Percentiles rank a stretch among this genome's conserved stretches.
Conservation (phyloP, 73 alveolate genomes). For the Tetrahymena malaccensis region DNA sequence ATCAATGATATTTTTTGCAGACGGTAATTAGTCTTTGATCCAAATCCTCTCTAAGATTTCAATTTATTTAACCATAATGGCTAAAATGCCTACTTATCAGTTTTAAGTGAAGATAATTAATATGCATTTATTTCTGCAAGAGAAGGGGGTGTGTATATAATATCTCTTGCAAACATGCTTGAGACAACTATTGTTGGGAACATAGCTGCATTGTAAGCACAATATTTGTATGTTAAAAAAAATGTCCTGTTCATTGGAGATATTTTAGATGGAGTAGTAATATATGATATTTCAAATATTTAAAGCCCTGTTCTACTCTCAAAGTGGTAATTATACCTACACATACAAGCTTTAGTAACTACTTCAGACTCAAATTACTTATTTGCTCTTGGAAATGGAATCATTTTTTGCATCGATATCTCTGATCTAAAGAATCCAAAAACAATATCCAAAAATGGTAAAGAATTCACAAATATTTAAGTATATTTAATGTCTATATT, state of each 20-base stretch:
- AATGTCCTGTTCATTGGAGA: neutral
- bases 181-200: neutral
- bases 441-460: neutral
- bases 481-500: too few relatives aligned
- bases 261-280: neutral
- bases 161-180: neutral
- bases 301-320: neutral
- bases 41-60: neutral
- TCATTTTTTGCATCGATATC: neutral
- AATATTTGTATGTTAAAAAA: neutral
- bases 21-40: neutral
- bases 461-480: too few relatives aligned
- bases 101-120: neutral
- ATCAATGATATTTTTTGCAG: neutral
- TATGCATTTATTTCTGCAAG: neutral
- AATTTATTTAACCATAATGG: neutral
- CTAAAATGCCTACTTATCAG: neutral
- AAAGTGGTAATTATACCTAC: neutral
- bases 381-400: neutral
- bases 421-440: neutral
- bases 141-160: neutral
- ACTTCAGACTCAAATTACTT: neutral
- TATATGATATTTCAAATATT: neutral
- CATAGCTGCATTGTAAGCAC: neutral
- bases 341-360: neutral